Base-by-base conservation (phyloP, 352 stramenopile species). In the Thalassiosira oceanica region DNA sequence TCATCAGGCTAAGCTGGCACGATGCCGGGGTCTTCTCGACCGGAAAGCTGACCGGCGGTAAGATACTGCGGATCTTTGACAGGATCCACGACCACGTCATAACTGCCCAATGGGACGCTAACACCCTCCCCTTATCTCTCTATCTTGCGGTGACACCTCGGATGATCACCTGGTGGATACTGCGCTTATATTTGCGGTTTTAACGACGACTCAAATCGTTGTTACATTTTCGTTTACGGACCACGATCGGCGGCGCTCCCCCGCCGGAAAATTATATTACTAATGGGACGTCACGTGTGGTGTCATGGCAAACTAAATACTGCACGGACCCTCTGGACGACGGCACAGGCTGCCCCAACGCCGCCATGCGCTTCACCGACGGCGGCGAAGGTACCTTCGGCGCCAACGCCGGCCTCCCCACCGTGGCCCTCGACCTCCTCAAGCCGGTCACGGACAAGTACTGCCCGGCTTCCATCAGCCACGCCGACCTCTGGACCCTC, bases 401-500 rank as follows among this genome's bases (percentile, higher is more conserved):
- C 31, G n/a, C n/a, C 8, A n/a, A 13, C n/a, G 31, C 7, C 31
- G 8, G 31, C n/a, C 8, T 37, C 31, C n/a, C 31, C 7, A 13
- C 31, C 8, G 8, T 37, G 31, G 7, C n/a, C 23, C 13, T 11
- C 37, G 18, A 43, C 20, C 36, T 55, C 8, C 21, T 39, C 37
- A 72, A 49, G 80, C 76, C 7, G 95, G 98, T 74, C 93, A 98
- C 85, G 93, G n/a, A n/a, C n/a, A n/a, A n/a, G n/a, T n/a, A n/a
- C n/a, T n/a, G n/a, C n/a, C n/a, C n/a, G n/a, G n/a, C 94, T 3
- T 87, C 93, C 51, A 95, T 98, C 72, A 89, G 88, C 20, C 98
- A 98, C 86, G 94, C 94, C 0, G 97, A 99, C 84, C 76, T 99
- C 54, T 99, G 97, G 80, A 96, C 97, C 2, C 91, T 98, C n/a